Percentiles rank a stretch among this genome's conserved stretches.
phyloP scores from a whole-genome alignment of 2,329 filamentous ascomycete genomes.

The Diaporthe humulicola region DNA sequence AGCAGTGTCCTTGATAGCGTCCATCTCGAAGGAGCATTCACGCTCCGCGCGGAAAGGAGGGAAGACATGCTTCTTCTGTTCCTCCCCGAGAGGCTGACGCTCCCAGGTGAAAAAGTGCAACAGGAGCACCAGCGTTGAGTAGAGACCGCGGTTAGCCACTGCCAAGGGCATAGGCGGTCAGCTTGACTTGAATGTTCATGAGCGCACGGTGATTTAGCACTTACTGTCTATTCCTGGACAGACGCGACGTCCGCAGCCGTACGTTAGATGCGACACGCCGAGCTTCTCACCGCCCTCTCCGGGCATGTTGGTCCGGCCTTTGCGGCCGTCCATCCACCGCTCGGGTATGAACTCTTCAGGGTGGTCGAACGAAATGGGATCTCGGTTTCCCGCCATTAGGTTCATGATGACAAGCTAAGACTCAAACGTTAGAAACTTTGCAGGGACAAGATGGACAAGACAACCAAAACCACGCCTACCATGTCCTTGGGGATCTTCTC shows the following conservation, averaged over 20 bases:
- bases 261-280: neutral
- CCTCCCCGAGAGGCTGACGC: neutral
- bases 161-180: neutral
- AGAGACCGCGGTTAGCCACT: constrained; percentile 1
- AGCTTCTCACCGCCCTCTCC: neutral
- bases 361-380: neutral
- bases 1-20: neutral
- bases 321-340: neutral
- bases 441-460: rapidly evolving
- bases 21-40: neutral
- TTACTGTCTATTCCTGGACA: neutral
- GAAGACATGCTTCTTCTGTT: neutral
- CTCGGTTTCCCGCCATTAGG: neutral
- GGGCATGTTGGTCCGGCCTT: neutral
- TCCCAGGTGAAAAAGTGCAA: constrained; percentile 5
- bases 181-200: neutral
- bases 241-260: neutral
- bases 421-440: neutral
- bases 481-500: constrained; percentile 5
- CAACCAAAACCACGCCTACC: neutral
- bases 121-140: neutral
- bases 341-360: neutral
- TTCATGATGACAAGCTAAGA: neutral
- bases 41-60: constrained; percentile 7
- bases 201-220: neutral